A percentile compares a stretch with the other conserved stretches of the same genome.
Conservation (phyloP, 1,284 basidiomycete species). For the Peniophora sp. region DNA sequence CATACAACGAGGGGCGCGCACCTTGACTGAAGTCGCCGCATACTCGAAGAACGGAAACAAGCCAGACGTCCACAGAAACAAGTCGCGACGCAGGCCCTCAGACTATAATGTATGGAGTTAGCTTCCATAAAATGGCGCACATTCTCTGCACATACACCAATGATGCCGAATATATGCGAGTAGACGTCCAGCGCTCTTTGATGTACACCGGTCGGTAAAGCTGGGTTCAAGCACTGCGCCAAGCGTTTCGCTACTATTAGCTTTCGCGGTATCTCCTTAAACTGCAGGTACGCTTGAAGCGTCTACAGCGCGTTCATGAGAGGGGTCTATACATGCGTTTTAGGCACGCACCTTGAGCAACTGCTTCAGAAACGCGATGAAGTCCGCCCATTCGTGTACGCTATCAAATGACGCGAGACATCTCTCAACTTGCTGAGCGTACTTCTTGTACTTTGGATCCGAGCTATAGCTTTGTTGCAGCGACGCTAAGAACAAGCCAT, state of each 20-base stretch:
- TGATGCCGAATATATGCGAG: constrained; percentile 80
- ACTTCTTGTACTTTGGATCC: constrained; percentile 97
- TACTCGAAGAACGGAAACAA: constrained; percentile 98
- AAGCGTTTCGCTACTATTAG: constrained; percentile 92
- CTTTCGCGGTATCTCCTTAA: constrained; percentile 94
- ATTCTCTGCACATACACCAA: constrained; percentile 59
- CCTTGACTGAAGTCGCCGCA: constrained; percentile 91
- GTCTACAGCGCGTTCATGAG: constrained; percentile 45
- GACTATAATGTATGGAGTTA: constrained; percentile 35
- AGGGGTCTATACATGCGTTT: background rate
- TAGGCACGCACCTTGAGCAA: constrained; percentile 72
- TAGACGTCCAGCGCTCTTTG: constrained; percentile 96
- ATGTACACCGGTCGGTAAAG: constrained; percentile 93
- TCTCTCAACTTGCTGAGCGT: constrained; percentile 84
- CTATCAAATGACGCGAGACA: constrained; percentile 91
- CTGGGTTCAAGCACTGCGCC: constrained; percentile 95
- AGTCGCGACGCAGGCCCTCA: constrained; percentile 83
- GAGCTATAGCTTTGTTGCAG: constrained; percentile 36
- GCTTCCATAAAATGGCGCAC: background rate
- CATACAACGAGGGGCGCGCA: constrained; percentile 21
- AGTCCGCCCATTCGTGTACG: constrained; percentile 99
- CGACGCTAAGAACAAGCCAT: constrained; percentile 1
- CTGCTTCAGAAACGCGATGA: constrained; percentile 94
- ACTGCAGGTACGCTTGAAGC: constrained; percentile 85
- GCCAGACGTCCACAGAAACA: constrained; percentile 93